Conservation (phyloP, 768 basidiomycete genomes). For the Leccinum subtestaceum region DNA sequence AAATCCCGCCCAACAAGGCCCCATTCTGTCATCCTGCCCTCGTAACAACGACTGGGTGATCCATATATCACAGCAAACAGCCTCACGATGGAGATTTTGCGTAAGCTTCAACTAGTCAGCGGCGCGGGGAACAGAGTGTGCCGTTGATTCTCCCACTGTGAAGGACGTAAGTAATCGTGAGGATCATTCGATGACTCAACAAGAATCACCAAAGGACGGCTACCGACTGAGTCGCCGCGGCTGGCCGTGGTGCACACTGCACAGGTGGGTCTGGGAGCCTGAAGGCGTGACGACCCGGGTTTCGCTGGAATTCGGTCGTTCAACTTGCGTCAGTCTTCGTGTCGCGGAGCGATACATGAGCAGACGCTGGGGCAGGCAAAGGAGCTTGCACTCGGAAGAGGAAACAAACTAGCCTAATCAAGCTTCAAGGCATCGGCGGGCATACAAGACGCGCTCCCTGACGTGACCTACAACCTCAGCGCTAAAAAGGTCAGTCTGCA, state of each 20-base stretch:
- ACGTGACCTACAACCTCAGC: neutral
- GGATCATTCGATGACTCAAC: neutral
- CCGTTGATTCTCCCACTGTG: neutral
- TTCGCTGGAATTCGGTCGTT: neutral
- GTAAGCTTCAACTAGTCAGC: neutral
- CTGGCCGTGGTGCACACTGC: neutral
- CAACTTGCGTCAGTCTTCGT: neutral
- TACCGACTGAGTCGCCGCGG: neutral
- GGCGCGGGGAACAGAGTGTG: neutral
- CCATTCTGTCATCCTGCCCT: neutral
- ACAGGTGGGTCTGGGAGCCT: neutral
- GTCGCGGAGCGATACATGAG: neutral
- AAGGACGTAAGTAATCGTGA: neutral
- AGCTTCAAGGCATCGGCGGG: neutral
- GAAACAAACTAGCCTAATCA: neutral
- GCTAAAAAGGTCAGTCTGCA: neutral
- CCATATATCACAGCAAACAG: neutral
- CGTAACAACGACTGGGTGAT: neutral
- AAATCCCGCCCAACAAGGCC: neutral
- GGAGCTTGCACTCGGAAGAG: neutral
- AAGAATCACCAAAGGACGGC: neutral
- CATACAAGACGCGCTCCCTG: neutral
- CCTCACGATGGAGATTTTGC: neutral
- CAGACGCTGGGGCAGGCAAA: neutral
- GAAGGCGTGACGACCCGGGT: neutral